Conservation (phyloP, 768 basidiomycete species). For the Macrolepiota albuminosa region DNA sequence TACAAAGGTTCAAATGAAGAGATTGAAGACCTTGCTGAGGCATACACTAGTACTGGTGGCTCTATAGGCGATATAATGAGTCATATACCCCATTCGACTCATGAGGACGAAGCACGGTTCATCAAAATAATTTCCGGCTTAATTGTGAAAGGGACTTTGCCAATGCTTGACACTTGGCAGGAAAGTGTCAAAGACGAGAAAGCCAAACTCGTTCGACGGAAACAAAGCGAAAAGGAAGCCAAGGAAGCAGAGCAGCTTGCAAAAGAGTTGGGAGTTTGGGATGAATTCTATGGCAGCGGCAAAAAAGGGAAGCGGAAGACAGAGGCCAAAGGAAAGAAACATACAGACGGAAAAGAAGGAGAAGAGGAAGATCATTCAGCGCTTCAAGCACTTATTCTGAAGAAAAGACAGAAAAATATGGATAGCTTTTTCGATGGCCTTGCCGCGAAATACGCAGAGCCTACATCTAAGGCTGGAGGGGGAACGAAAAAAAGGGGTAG, state of each 20-base stretch:
- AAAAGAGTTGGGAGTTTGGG: slow-evolving; percentile 89
- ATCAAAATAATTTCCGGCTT: slow-evolving; percentile 61
- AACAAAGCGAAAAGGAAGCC: slow-evolving; percentile 74
- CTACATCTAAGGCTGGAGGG: slow-evolving; percentile 39
- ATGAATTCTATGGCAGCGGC: slow-evolving; percentile 83
- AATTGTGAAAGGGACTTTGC: slow-evolving; percentile 58
- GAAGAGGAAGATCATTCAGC: slow-evolving; percentile 62
- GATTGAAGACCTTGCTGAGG: slow-evolving; percentile 66
- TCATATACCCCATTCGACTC: slow-evolving; percentile 79
- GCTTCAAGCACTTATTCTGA: slow-evolving; percentile 78
- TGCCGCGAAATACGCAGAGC: slow-evolving; percentile 67
- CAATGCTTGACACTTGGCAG: slow-evolving; percentile 58
- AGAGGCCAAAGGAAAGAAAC: slow-evolving; percentile 46
- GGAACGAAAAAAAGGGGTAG: slow-evolving; percentile 55
- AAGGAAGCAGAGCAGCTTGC: slow-evolving; percentile 80
- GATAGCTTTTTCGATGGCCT: slow-evolving; percentile 72
- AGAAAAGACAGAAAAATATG: slow-evolving; percentile 62
- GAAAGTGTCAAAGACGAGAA: slow-evolving; percentile 75
- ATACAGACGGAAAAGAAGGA: slow-evolving; percentile 24
- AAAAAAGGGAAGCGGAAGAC: slow-evolving; percentile 56
- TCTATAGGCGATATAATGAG: slow-evolving; percentile 79
- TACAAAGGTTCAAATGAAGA: slow-evolving; percentile 81
- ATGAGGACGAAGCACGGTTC: slow-evolving; percentile 84
- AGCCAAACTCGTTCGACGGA: slow-evolving; percentile 66
- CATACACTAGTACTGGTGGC: slow-evolving; percentile 70